These are phyloP conservation scores for Alternaria dauci DNA, from an alignment of 2,329 filamentous ascomycete genomes.

Conservation along the genomic window DNA sequence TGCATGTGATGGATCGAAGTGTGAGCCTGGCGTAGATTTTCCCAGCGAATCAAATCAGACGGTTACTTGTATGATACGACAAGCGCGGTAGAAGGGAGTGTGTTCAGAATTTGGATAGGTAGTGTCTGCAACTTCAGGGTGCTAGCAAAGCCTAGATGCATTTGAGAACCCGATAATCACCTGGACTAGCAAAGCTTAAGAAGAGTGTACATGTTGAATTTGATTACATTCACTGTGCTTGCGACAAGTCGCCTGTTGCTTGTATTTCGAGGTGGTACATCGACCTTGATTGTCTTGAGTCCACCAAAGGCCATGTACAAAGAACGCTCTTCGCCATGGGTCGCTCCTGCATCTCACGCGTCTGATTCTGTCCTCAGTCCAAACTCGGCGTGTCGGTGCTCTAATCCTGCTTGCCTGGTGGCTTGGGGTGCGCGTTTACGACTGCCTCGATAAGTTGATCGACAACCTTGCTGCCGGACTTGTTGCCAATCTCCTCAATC, in stretches of 20 bases:
- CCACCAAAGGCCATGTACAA: conserved; percentile 18
- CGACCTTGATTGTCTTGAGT: not conserved
- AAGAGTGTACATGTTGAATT: not conserved
- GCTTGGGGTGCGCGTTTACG: conserved; percentile 79
- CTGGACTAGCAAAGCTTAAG: not conserved
- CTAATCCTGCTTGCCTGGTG: conserved; percentile 55
- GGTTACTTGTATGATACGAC: not conserved
- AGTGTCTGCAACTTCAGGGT: not conserved
- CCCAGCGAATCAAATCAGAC: not conserved
- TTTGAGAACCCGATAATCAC: not conserved
- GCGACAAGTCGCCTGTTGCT: conserved; percentile 20
- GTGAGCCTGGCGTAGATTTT: not conserved
- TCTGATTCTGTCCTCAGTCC: not conserved
- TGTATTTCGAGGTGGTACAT: conserved; percentile 15
- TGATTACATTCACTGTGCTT: not conserved
- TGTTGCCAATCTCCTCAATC: conserved; percentile 81
- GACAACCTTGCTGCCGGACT: conserved; percentile 80
- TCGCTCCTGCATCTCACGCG: not conserved
- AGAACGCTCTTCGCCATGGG: conserved; percentile 2
- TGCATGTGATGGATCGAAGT: not conserved
- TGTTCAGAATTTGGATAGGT: not conserved
- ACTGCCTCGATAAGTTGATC: conserved; percentile 86
- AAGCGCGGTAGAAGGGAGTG: not conserved
- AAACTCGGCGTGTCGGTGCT: not conserved
- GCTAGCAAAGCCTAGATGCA: not conserved